phyloP scores from a whole-genome alignment of 208 protist species.

The Leishmania major region DNA sequence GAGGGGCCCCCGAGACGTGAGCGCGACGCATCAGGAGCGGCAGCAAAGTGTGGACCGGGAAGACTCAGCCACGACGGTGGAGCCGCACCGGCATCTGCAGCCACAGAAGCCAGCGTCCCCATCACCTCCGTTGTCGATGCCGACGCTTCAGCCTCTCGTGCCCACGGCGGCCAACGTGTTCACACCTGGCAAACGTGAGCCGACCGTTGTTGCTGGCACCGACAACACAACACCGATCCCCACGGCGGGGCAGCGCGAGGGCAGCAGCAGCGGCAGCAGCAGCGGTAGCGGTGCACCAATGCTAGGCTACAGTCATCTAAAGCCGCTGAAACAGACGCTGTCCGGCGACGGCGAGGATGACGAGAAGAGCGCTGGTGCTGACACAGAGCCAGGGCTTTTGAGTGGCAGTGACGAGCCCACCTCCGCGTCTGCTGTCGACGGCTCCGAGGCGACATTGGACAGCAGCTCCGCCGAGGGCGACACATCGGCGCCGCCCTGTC shows the following conservation, averaged over 20 bases:
- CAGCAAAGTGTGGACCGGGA: not conserved
- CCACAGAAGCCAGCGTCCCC: not conserved
- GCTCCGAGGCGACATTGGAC: not conserved
- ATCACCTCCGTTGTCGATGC: not conserved
- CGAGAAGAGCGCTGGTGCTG: not conserved
- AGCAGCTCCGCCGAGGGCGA: not conserved
- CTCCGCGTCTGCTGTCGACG: not conserved
- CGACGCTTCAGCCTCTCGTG: not conserved
- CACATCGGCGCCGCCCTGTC: not conserved
- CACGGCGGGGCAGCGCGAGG: not conserved
- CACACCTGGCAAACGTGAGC: conserved; percentile 7
- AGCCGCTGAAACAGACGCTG: conserved; percentile 2
- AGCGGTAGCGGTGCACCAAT: conserved; percentile 26
- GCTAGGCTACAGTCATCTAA: conserved; percentile 35
- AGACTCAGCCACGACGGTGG: conserved; percentile 17
- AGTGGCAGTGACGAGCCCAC: not conserved
- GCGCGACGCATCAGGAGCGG: not conserved
- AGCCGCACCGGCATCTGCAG: conserved; percentile 6
- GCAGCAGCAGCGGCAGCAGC: conserved; percentile 11
- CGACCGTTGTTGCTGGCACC: not conserved
- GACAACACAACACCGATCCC: not conserved
- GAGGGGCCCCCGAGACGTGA: not conserved
- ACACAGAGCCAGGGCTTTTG: not conserved
- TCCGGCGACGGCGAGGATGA: not conserved
- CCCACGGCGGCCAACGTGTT: not conserved